A percentile compares a stretch with the other conserved stretches of the same genome.
Evolutionary conservation across 1,284 basidiomycete genomes (phyloP).

Genomic region (Cutaneotrichosporon spelunceum): DNA sequence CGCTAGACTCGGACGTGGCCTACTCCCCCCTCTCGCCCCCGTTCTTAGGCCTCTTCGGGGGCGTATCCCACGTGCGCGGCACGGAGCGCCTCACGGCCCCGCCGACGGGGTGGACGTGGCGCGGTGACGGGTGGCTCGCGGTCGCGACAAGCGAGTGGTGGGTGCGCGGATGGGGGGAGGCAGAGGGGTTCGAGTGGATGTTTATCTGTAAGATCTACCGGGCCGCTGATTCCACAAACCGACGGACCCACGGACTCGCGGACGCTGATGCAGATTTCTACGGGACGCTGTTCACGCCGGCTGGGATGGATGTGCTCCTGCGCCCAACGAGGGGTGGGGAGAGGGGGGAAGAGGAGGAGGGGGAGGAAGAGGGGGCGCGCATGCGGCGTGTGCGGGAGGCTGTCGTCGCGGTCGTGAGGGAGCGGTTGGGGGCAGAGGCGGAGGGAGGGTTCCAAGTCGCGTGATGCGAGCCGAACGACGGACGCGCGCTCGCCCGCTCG

Average conservation of each 20-base stretch:
- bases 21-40: neutral
- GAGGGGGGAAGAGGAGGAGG: neutral
- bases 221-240: no score
- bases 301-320: constrained; percentile 54
- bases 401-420: neutral
- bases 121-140: constrained; percentile 54
- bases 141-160: constrained; percentile 57
- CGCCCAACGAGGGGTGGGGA: neutral
- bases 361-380: neutral
- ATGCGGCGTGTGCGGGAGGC: neutral
- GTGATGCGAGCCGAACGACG: no score
- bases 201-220: constrained; percentile 51
- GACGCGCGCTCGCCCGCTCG: no score
- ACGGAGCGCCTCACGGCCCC: constrained; percentile 35
- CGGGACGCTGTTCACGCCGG: constrained; percentile 58
- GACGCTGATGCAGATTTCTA: constrained; percentile 52
- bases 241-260: no score
- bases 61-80: constrained; percentile 42
- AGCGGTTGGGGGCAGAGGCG: neutral
- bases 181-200: constrained; percentile 51
- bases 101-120: constrained; percentile 54
- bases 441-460: constrained; percentile 1
- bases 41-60: no score
- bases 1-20: constrained; percentile 12
- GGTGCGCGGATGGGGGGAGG: constrained; percentile 53